These are phyloP conservation scores for Lachnellula subtilissima DNA, from an alignment of 2,329 filamentous ascomycete genomes.

Conservation along the genomic window DNA sequence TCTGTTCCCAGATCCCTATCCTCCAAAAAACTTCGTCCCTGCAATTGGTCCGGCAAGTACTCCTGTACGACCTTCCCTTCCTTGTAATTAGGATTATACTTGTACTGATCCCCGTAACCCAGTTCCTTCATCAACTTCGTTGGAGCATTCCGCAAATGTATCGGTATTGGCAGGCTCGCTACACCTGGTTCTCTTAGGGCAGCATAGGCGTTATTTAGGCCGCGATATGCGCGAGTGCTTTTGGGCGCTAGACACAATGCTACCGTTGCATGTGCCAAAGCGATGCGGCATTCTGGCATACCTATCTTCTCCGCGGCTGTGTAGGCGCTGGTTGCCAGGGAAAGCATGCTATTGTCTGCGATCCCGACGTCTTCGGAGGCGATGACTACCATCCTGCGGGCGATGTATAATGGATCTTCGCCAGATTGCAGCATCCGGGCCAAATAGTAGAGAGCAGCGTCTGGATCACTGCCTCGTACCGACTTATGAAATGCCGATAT, in stretches of 20 bases:
- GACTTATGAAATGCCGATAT: slow-evolving; percentile 98
- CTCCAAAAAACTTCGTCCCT: slow-evolving; percentile 71
- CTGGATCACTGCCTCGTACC: slow-evolving; percentile 77
- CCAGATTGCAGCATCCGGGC: slow-evolving; percentile 93
- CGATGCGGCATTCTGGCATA: slow-evolving; percentile 90
- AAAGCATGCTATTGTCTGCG: slow-evolving; percentile 78
- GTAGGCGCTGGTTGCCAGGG: slow-evolving; percentile 80
- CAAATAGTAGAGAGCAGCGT: slow-evolving; percentile 90
- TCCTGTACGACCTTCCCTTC: slow-evolving; percentile 80
- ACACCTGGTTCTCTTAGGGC: slow-evolving; percentile 79
- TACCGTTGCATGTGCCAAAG: slow-evolving; percentile 80
- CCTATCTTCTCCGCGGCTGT: slow-evolving; percentile 88
- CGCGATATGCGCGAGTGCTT: slow-evolving; percentile 81
- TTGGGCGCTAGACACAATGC: slow-evolving; percentile 79
- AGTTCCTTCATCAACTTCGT: slow-evolving; percentile 90
- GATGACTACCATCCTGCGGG: slow-evolving; percentile 88
- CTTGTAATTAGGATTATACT: slow-evolving; percentile 89
- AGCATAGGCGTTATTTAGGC: slow-evolving; percentile 71
- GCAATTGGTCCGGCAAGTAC: slow-evolving; percentile 77
- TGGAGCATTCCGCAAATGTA: slow-evolving; percentile 87
- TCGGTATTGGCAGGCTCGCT: slow-evolving; percentile 73
- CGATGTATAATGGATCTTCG: slow-evolving; percentile 89
- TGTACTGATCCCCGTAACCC: slow-evolving; percentile 87
- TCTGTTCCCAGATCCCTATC: slow-evolving; percentile 73
- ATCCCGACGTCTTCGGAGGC: slow-evolving; percentile 91